A percentile compares a stretch with the other conserved stretches of the same genome.
Conservation (phyloP, 139 green algal species). For the Auxenochlorella pyrenoidosa region DNA sequence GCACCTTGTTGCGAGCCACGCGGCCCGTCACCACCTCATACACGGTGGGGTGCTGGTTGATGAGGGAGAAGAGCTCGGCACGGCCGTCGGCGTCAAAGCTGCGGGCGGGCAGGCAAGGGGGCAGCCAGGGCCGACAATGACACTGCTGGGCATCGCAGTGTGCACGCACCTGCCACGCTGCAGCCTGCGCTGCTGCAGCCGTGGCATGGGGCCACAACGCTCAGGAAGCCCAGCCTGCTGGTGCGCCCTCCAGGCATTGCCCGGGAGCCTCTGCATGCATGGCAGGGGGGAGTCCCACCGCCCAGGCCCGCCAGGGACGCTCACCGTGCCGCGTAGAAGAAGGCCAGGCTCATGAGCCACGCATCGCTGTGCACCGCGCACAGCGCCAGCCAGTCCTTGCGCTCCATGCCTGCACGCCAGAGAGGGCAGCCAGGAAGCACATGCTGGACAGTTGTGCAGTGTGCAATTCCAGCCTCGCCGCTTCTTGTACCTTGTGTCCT, state of each 20-base stretch:
- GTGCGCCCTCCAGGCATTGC: too few relatives aligned
- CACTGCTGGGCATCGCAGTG: too few relatives aligned
- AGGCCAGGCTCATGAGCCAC: constrained; percentile 95
- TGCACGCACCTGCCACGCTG: too few relatives aligned
- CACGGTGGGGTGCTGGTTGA: constrained; percentile 90
- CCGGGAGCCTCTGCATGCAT: too few relatives aligned
- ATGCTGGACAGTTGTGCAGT: neutral
- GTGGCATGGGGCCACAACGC: too few relatives aligned
- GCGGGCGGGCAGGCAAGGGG: neutral
- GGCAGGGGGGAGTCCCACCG: too few relatives aligned
- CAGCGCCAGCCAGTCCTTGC: constrained; percentile 95
- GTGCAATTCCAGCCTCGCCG: neutral
- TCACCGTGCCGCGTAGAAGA: constrained; percentile 92
- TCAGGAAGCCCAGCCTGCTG: too few relatives aligned
- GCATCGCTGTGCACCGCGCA: constrained; percentile 97
- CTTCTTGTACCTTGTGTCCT: too few relatives aligned
- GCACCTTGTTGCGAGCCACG: constrained; percentile 46
- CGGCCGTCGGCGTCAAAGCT: constrained; percentile 85
- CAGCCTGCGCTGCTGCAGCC: too few relatives aligned
- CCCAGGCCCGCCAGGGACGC: neutral
- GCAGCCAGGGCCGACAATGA: too few relatives aligned
- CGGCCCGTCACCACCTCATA: constrained; percentile 87
- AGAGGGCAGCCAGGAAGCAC: neutral
- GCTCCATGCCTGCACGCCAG: constrained; percentile 54
- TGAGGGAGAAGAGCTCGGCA: constrained; percentile 85